Base-by-base conservation (phyloP, 192 early-diverging fungal genomes). In the Umbelopsis ramanniana region DNA sequence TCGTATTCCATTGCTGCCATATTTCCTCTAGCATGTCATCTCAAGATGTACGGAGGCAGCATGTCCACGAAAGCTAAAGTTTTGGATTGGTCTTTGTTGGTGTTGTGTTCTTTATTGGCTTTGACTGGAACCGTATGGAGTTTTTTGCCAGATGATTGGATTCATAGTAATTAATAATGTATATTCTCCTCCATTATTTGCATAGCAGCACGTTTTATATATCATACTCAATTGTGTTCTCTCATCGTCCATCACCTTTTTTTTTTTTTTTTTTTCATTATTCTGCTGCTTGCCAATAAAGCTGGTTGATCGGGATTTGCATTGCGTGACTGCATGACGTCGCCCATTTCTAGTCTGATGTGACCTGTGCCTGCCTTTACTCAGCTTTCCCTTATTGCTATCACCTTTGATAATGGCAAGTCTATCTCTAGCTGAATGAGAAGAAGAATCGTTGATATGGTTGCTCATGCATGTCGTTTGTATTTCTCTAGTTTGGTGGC, bases 1-100 rank as follows among this genome's bases (percentile, higher is more conserved):
- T 76, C 74, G 40, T 80, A 74, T 68, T 63, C 72, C 52, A 80
- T 81, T 46, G 73, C 74, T 23, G 79, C 66, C 1, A 81, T 81
- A 54, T 81, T 81, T 68, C 79, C 79, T 6, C n/a, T 81, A 14
- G 52, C 60, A 5, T 81, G 79, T 46, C 75, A 81, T 66, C 38
- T 70, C 14, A 57, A 67, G 33, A 29, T 81, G 26, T 81, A 70
- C 53, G 37, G 68, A 33, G 19, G 71, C 5, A 46, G 37, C 21
- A 66, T 81, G 43, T 48, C 75, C n/a, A 26, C 15, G 3, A 17
- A 6, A 29, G 45, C 29, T n/a, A 72, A 72, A 29, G 8, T 66
- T 0, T 17, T 72, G 14, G 60, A 72, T 48, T 45, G 33, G 6
- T 35, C 24, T 2, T 38, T 72, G 29, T 35, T 72, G 43, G 46